Evolutionary conservation across 768 basidiomycete genomes (phyloP).

Genomic region (Rhizopogon vinicolor): DNA sequence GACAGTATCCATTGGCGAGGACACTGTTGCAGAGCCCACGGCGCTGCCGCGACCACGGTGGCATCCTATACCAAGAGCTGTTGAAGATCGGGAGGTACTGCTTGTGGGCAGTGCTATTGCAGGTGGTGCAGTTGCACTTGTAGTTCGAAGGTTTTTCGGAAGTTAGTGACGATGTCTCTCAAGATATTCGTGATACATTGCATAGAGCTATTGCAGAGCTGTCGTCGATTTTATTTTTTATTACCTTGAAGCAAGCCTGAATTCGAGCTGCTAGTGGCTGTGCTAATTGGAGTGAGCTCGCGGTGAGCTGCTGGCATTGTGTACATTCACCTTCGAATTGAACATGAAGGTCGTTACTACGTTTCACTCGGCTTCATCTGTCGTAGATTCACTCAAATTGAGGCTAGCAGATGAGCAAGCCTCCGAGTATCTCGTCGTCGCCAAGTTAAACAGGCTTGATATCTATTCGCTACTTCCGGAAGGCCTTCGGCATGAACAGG

Average conservation of each 20-base stretch:
- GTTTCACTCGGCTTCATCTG: slow-evolving; percentile 73
- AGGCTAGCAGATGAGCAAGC: slow-evolving; percentile 43
- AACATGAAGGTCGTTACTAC: slow-evolving; percentile 62
- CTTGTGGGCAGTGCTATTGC: slow-evolving; percentile 25
- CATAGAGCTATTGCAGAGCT: slow-evolving; percentile 4
- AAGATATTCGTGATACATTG: not conserved
- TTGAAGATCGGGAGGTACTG: slow-evolving; percentile 16
- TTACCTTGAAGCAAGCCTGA: no score
- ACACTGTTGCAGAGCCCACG: not conserved
- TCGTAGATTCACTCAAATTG: slow-evolving; percentile 66
- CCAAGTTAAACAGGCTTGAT: slow-evolving; percentile 62
- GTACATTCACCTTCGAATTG: not conserved
- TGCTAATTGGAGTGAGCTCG: no score
- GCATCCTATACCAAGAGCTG: slow-evolving; percentile 7
- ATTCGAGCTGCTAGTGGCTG: no score
- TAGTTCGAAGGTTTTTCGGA: slow-evolving; percentile 15
- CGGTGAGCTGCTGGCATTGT: not conserved
- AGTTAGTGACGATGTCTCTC: not conserved
- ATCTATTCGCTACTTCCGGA: slow-evolving; percentile 60
- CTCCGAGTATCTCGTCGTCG: slow-evolving; percentile 63
- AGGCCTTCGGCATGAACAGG: slow-evolving; percentile 57
- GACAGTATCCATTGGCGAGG: slow-evolving; percentile 3
- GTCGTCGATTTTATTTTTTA: slow-evolving; percentile 1
- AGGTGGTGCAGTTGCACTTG: slow-evolving; percentile 21
- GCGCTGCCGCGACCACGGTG: not conserved